Evolutionary conservation across 2,329 filamentous ascomycete species (phyloP).

Genomic region (Pseudofabraea citricarpa): DNA sequence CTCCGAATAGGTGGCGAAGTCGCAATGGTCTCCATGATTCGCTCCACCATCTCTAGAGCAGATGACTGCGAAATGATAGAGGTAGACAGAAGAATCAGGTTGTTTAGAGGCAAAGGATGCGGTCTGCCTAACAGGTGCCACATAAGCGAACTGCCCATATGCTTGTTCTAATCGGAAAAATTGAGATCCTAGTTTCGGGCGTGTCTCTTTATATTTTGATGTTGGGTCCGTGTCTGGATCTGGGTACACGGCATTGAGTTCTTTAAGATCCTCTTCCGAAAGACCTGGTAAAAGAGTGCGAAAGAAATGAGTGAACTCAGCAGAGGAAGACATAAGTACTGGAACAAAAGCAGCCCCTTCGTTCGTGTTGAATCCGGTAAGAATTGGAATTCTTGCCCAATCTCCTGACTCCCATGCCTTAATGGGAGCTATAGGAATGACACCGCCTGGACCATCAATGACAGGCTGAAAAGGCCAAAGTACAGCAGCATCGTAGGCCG

Average conservation of each 20-base stretch:
- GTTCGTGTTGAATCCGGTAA: slow-evolving; percentile 68
- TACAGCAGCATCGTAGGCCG: slow-evolving; percentile 36
- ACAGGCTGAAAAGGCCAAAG: slow-evolving; percentile 66
- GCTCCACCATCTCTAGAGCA: slow-evolving; percentile 26
- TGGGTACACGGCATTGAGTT: slow-evolving; percentile 57
- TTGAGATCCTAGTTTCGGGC: slow-evolving; percentile 41
- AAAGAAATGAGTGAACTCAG: slow-evolving; percentile 58
- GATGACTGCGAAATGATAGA: slow-evolving; percentile 57
- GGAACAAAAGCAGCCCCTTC: slow-evolving; percentile 65
- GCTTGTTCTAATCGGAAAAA: slow-evolving; percentile 54
- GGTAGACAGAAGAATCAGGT: slow-evolving; percentile 35
- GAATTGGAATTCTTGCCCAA: slow-evolving; percentile 53
- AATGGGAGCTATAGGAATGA: slow-evolving; percentile 54
- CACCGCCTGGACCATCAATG: slow-evolving; percentile 49
- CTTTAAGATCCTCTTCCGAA: slow-evolving; percentile 43
- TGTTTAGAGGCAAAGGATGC: slow-evolving; percentile 36
- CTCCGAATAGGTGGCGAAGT: slow-evolving; percentile 38
- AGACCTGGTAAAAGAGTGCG: slow-evolving; percentile 54
- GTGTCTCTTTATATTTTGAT: slow-evolving; percentile 36
- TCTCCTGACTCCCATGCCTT: slow-evolving; percentile 49
- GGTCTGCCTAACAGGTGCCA: slow-evolving; percentile 58
- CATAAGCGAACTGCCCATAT: slow-evolving; percentile 61
- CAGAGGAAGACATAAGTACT: slow-evolving; percentile 36
- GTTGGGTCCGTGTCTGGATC: slow-evolving; percentile 41
- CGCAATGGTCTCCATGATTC: slow-evolving; percentile 38